Evolutionary conservation across 208 protist species (phyloP), one percentile per base, ranked within the genome.

Genomic region (Leishmania turanica): DNA sequence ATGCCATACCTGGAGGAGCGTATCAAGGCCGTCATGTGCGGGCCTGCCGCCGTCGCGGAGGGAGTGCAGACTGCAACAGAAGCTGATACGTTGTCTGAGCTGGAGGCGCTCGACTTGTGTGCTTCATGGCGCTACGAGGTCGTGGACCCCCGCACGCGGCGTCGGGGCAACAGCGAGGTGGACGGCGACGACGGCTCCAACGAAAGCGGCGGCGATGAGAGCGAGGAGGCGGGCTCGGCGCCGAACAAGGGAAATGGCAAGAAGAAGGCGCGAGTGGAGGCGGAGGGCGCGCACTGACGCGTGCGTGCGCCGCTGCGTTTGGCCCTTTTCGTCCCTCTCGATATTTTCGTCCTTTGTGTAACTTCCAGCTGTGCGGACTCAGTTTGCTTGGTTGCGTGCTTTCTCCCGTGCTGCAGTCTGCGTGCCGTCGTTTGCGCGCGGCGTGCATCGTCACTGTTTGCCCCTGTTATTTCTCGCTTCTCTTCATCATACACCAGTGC

Each of bases 51-150:
- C 11, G 64, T 69, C 69, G 71, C 49, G 11, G 45, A 56, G 4
- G 69, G 60, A 2, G 71, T 56, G 8, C 45, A 47, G 24, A 24
- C 37, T 6, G 82, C 6, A n/a, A 9, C 56, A 45, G 45, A 8
- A 0, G 1, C 8, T 53, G 40, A 53, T 53, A 6, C 0, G 21
- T 21, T 56, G 21, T 76, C 79, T 31, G 71, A 78, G 80, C 83
- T 97, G 34, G 76, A 74, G 42, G 78, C 81, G 31, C 87, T 96
- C 17, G 88, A 96, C 84, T 72, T 96, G 66, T 94, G 84, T 60
- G 89, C 90, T n/a, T 86, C 91, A 84, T 97, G 94, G 93, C 88
- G 90, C 71, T 88, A 91, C 71, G 91, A 93, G 65, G 85, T 85
- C 2, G 80, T 88, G 1, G 92, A 96, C 78, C 92, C 92, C 0